Conservation (phyloP, 2,329 filamentous ascomycete genomes). For the Sporothrix luriei region DNA sequence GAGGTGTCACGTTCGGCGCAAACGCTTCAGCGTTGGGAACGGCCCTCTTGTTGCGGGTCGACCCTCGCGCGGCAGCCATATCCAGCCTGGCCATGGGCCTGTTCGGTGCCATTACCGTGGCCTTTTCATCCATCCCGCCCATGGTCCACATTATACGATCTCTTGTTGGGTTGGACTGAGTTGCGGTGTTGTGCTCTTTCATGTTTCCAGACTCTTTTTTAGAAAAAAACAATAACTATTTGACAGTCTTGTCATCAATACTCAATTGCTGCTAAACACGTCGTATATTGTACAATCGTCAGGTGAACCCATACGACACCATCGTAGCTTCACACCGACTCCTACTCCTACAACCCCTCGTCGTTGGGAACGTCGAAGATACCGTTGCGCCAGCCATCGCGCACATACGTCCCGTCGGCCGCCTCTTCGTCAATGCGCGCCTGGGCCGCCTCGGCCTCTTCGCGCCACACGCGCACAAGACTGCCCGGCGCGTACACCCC, state of each 20-base stretch:
- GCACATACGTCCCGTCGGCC: conserved; percentile 58
- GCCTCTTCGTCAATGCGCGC: conserved; percentile 64
- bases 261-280: background rate
- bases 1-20: conserved; percentile 63
- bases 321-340: no score
- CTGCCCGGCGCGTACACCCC: conserved; percentile 88
- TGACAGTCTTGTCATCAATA: no score
- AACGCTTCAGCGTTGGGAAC: conserved; percentile 64
- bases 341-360: background rate
- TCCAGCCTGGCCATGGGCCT: conserved; percentile 63
- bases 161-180: conserved; percentile 48
- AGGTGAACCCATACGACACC: background rate
- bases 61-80: conserved; percentile 61
- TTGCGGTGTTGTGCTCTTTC: no score
- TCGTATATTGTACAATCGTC: background rate
- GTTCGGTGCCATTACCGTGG: conserved; percentile 61
- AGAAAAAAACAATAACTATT: no score
- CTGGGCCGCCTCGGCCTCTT: conserved; percentile 69
- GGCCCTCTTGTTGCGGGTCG: conserved; percentile 57
- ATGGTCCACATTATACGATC: conserved; percentile 53
- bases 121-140: conserved; percentile 60
- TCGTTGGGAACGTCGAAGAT: conserved; percentile 64
- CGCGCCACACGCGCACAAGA: conserved; percentile 85
- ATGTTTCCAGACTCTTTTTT: no score
- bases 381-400: conserved; percentile 78